A percentile compares a stretch with the other conserved stretches of the same genome.
Evolutionary conservation across 2,329 filamentous ascomycete genomes (phyloP).

Genomic region (Trichoderma guizhouense): DNA sequence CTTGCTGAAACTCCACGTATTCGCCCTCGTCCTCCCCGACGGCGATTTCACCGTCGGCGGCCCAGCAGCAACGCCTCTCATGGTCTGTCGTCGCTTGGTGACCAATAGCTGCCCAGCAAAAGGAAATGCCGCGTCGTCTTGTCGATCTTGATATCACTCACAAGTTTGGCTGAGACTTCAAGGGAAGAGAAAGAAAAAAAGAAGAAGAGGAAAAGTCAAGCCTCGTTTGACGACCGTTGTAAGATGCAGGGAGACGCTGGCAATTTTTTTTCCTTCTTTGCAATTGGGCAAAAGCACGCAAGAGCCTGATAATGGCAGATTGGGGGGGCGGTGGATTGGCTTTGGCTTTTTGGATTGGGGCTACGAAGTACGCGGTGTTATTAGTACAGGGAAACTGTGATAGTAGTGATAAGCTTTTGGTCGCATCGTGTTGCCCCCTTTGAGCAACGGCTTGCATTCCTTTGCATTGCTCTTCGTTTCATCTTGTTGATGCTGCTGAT

Average conservation of each 20-base stretch:
- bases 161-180: neutral
- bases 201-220: neutral
- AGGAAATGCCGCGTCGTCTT: neutral
- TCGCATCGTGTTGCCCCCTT: neutral
- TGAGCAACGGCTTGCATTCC: neutral
- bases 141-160: neutral
- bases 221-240: neutral
- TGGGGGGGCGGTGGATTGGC: slow-evolving; percentile 8
- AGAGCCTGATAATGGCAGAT: slow-evolving; percentile 15
- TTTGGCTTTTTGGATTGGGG: neutral
- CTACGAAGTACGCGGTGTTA: neutral
- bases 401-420: neutral
- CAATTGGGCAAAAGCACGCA: neutral
- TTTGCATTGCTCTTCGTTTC: neutral
- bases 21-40: slow-evolving; percentile 32
- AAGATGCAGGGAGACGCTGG: neutral
- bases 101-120: neutral
- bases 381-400: slow-evolving; percentile 3
- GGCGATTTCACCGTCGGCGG: slow-evolving; percentile 28
- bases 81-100: slow-evolving; percentile 20
- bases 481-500: neutral
- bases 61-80: slow-evolving; percentile 37
- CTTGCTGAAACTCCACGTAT: slow-evolving; percentile 44
- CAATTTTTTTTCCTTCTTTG: neutral
- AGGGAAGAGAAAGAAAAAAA: no score